phyloP scores from a whole-genome alignment of 2,329 filamentous ascomycete genomes.

The Botryotinia globosa region DNA sequence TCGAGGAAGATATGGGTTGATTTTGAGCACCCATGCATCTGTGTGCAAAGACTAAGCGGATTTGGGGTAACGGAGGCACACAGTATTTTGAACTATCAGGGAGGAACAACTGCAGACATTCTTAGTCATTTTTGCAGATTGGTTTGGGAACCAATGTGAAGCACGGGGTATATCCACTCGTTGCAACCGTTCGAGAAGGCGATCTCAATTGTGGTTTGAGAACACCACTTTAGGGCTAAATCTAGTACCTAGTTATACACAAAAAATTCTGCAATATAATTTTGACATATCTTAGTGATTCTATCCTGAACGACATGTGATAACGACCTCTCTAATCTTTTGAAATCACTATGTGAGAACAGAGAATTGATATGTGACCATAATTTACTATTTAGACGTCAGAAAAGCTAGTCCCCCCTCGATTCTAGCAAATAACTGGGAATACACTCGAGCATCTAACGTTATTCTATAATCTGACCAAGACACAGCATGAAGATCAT shows the following conservation, averaged over 20 bases:
- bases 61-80: not conserved
- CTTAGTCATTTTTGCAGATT: not conserved
- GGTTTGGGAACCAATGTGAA: not conserved
- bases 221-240: not conserved
- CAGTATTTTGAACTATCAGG: not conserved
- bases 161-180: not conserved
- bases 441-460: not conserved
- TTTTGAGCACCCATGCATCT: not conserved
- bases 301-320: not conserved
- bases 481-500: rapidly evolving
- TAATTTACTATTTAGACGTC: not conserved
- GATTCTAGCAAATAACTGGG: not conserved
- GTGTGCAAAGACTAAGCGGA: not conserved
- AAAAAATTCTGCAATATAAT: not conserved
- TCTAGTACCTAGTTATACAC: not conserved
- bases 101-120: not conserved
- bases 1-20: not conserved
- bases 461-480: not conserved
- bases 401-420: not conserved
- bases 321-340: no score
- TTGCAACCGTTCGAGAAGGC: not conserved
- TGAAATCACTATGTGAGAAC: not conserved
- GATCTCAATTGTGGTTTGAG: not conserved
- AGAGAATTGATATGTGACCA: not conserved
- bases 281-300: not conserved